Evolutionary conservation across 2,329 filamentous ascomycete species (phyloP).

Genomic region (Myriosclerotinia scirpicola): DNA sequence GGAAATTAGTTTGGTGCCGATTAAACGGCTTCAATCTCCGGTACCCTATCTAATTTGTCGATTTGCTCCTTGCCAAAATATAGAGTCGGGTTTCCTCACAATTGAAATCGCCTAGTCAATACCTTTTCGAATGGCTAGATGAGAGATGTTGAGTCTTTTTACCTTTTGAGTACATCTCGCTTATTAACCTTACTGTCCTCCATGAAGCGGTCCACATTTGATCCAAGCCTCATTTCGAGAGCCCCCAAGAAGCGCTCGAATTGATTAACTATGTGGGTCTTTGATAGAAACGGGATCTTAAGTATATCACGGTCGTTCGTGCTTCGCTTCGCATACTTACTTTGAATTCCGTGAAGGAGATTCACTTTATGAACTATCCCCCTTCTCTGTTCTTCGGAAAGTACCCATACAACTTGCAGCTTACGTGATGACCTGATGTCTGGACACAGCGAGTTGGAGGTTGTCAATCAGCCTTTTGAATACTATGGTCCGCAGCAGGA

Average conservation of each 20-base stretch:
- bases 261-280: not conserved
- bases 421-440: slow-evolving; percentile 14
- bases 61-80: not conserved
- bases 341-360: not conserved
- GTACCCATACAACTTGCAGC: not conserved
- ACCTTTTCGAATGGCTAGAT: not conserved
- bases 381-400: not conserved
- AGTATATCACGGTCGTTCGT: slow-evolving; percentile 6
- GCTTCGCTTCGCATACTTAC: not conserved
- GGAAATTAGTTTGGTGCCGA: not conserved
- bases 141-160: not conserved
- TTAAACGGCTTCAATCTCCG: not conserved
- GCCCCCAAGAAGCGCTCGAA: slow-evolving; percentile 11
- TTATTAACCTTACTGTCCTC: not conserved
- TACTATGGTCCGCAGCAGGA: too few relatives aligned
- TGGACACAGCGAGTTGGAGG: too few relatives aligned
- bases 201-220: slow-evolving; percentile 4
- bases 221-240: slow-evolving; percentile 14
- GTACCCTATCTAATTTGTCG: too few relatives aligned
- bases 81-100: not conserved
- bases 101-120: not conserved
- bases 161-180: not conserved
- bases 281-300: not conserved
- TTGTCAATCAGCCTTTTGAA: too few relatives aligned
- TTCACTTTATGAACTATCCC: not conserved